phyloP scores from a whole-genome alignment of 495 filamentous ascomycete genomes.

The Eremomyces bilateralis region DNA sequence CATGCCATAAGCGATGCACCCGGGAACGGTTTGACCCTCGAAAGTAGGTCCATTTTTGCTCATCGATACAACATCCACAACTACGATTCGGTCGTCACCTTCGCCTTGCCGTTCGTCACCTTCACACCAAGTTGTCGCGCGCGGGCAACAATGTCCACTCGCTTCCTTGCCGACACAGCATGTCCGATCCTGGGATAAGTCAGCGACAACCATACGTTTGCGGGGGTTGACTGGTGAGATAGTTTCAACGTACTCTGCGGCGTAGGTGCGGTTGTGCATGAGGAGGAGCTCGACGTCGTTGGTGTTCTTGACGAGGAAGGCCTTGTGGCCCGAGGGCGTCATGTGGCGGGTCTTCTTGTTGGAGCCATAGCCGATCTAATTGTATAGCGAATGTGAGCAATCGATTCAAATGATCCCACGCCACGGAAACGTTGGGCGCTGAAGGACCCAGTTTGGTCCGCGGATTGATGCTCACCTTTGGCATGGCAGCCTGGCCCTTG shows the following conservation, averaged over 20 bases:
- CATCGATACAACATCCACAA: slow-evolving; percentile 1
- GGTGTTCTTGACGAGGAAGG: slow-evolving; percentile 94
- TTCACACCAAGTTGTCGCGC: slow-evolving; percentile 97
- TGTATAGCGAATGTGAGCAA: too few species aligned
- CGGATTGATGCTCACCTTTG: slow-evolving; percentile 48
- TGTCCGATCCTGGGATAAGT: slow-evolving; percentile 54
- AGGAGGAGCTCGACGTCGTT: slow-evolving; percentile 90
- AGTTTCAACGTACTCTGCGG: slow-evolving; percentile 63
- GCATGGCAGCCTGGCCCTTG: slow-evolving; percentile 89
- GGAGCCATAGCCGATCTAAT: slow-evolving; percentile 96
- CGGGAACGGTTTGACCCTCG: not conserved
- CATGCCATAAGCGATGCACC: not conserved
- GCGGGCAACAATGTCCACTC: slow-evolving; percentile 84
- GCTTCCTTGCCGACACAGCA: slow-evolving; percentile 94
- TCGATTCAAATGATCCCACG: too few species aligned
- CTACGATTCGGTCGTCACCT: slow-evolving; percentile 93
- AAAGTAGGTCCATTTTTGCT: not conserved
- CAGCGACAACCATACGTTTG: slow-evolving; percentile 2
- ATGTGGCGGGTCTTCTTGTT: slow-evolving; percentile 98
- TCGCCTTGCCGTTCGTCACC: slow-evolving; percentile 97
- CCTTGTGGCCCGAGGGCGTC: slow-evolving; percentile 98
- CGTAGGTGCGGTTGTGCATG: slow-evolving; percentile 98
- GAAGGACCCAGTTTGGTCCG: too few species aligned
- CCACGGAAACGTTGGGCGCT: too few species aligned
- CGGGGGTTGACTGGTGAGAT: not conserved